phyloP scores from a whole-genome alignment of 2,329 filamentous ascomycete species.

The Juglanconis juglandina region DNA sequence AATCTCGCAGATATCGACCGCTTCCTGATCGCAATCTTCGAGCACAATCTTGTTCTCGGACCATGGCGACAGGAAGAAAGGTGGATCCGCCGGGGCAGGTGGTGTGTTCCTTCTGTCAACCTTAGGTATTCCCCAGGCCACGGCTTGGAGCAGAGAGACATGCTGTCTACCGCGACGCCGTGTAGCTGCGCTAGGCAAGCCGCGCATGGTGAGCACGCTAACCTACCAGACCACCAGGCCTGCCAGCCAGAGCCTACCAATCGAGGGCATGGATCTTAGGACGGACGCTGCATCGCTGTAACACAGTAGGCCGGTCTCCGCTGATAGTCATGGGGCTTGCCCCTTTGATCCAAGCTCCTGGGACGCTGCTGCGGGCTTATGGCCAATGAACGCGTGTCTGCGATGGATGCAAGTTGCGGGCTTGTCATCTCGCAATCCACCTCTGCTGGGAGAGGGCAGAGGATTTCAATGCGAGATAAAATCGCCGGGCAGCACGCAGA shows the following conservation, averaged over 20 bases:
- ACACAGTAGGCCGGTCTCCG: neutral
- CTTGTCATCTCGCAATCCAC: neutral
- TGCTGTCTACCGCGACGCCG: neutral
- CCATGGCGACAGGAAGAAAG: neutral
- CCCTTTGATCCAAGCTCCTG: constrained; percentile 8
- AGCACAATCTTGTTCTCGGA: constrained; percentile 1
- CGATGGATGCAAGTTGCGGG: too few relatives aligned
- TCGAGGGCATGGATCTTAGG: constrained; percentile 5
- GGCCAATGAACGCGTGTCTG: constrained; percentile 5
- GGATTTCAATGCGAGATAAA: neutral
- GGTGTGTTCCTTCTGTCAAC: neutral
- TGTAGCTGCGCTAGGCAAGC: neutral
- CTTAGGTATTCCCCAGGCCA: neutral
- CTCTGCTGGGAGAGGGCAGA: neutral
- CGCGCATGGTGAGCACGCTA: neutral
- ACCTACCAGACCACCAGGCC: neutral
- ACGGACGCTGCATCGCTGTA: constrained; percentile 3
- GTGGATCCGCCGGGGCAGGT: constrained; percentile 3
- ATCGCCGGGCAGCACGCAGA: neutral
- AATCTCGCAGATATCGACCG: constrained; percentile 6
- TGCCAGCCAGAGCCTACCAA: neutral
- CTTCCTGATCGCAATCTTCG: constrained; percentile 13
- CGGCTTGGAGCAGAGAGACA: neutral
- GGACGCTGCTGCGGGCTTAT: neutral
- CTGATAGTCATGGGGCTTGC: constrained; percentile 10